Base-by-base conservation (phyloP, 2,329 filamentous ascomycete genomes). In the Monosporascus sp. region DNA sequence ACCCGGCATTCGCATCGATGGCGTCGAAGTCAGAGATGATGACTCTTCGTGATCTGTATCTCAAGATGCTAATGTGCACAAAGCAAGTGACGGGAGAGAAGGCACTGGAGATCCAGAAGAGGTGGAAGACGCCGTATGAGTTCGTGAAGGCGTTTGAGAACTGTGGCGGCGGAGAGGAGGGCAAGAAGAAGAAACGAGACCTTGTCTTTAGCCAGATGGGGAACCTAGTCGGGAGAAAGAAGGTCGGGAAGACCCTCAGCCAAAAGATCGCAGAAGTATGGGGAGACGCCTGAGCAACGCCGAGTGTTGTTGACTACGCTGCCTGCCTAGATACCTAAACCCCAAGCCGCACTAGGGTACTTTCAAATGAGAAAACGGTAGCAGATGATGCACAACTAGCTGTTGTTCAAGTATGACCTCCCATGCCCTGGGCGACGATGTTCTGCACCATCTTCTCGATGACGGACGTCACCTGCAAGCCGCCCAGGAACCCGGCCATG, bases 41-140 rank as follows among this genome's bases (percentile, higher is more conserved):
- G 61, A 89, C 88, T 0, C 72, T 93, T 9, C 77, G 87, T 52
- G 89, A 94, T 61, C 69, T 92, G 0, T 93, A 83, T 60, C 72
- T 94, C 26, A 92, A 92, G 69, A 93, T 94, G 88, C 78, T 94
- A 48, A 91, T 94, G 88, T 90, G 87, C 58, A 89, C 82, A 2
- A 80, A 80, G 51, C 87, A 88, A 1, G 76, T 94, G 14, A 89
- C 87, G 1, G 87, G 86, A 3, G 88, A 92, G 61, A 89, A 88
- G 62, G 89, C 89, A 0, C 69, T 92, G 5, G 88, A 90, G 69
- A 90, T 94, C 14, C 89, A 93, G 65, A 85, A 83, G 60, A 73
- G 78, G n/a, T 94, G 89, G 87, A 82, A 78, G 58, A 93, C 89
- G 2, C 89, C 89, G 0, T 75, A 80, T 54, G 82, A 83, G 1